Conservation (phyloP, 495 filamentous ascomycete genomes). For the Trichodelitschia bisporula region DNA sequence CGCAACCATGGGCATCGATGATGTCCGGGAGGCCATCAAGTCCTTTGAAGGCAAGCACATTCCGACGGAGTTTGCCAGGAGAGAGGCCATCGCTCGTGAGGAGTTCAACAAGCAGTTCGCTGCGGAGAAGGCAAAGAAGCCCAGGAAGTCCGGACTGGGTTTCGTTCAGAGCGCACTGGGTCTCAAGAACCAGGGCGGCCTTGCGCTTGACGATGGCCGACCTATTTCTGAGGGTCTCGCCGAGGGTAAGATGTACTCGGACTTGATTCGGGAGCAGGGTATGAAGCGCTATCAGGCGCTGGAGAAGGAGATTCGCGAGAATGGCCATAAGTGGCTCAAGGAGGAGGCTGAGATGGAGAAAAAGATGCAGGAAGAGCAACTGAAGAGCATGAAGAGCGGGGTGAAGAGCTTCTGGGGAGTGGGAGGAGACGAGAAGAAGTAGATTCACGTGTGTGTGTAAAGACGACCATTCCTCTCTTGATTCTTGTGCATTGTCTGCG, state of each 20-base stretch:
- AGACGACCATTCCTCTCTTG: too few relatives aligned
- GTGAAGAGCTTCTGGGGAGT: too few relatives aligned
- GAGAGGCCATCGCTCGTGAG: constrained; percentile 63
- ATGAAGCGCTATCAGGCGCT: constrained; percentile 71
- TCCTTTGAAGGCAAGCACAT: constrained; percentile 73
- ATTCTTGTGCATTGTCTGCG: too few relatives aligned
- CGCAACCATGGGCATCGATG: constrained; percentile 69
- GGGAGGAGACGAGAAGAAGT: too few relatives aligned
- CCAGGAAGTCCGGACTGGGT: constrained; percentile 28
- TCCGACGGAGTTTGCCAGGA: constrained; percentile 62
- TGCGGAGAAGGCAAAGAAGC: constrained; percentile 39
- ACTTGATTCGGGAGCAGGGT: constrained; percentile 74
- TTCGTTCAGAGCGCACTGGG: constrained; percentile 47
- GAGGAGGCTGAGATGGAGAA: constrained; percentile 72
- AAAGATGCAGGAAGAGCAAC: constrained; percentile 65
- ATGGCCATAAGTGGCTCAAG: constrained; percentile 82
- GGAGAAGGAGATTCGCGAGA: constrained; percentile 70
- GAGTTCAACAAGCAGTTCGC: constrained; percentile 55
- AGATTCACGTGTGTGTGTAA: too few relatives aligned
- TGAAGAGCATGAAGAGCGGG: too few relatives aligned
- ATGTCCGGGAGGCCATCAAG: constrained; percentile 63
- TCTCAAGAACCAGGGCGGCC: constrained; percentile 30
- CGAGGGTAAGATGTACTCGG: constrained; percentile 85
- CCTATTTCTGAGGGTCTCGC: constrained; percentile 34
- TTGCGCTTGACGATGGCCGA: constrained; percentile 27